Evolutionary conservation across 208 protist species (phyloP).

Genomic region (Leptomonas seymouri): DNA sequence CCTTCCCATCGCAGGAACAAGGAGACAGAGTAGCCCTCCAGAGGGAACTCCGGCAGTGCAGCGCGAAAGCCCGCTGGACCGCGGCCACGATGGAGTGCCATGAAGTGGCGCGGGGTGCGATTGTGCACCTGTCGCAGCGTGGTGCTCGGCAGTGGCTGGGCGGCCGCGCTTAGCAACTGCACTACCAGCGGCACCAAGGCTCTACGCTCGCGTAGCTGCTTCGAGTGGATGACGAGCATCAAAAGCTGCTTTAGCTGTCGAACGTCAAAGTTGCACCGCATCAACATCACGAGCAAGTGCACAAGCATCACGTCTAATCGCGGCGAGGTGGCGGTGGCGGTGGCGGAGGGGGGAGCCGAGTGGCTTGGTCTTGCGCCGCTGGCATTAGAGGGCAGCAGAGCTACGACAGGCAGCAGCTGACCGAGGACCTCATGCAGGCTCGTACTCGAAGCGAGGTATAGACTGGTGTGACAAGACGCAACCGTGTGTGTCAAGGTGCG

Average conservation of each 20-base stretch:
- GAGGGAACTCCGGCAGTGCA: slow-evolving; percentile 55
- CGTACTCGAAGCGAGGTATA: slow-evolving; percentile 63
- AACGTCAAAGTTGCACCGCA: slow-evolving; percentile 69
- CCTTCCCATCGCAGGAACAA: slow-evolving; percentile 72
- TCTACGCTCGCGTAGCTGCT: slow-evolving; percentile 35
- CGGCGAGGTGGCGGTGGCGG: slow-evolving; percentile 4
- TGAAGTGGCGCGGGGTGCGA: slow-evolving; percentile 26
- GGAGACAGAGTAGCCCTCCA: slow-evolving; percentile 75
- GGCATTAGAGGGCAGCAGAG: background rate
- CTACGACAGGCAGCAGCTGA: slow-evolving; percentile 50
- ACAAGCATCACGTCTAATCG: slow-evolving; percentile 43
- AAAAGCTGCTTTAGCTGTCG: slow-evolving; percentile 81
- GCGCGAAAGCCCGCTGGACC: slow-evolving; percentile 61
- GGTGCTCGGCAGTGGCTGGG: slow-evolving; percentile 3
- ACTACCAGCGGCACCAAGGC: slow-evolving; percentile 49
- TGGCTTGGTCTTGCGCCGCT: background rate
- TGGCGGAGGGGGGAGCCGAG: background rate
- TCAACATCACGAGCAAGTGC: slow-evolving; percentile 45
- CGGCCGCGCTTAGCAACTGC: slow-evolving; percentile 60
- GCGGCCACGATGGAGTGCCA: slow-evolving; percentile 38
- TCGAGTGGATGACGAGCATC: slow-evolving; percentile 54
- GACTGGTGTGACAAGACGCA: slow-evolving; percentile 32
- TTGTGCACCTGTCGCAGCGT: background rate
- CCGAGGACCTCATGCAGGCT: slow-evolving; percentile 54
- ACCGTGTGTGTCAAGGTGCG: slow-evolving; percentile 30